Conservation (phyloP, 306 rosid genomes). For the Quillaja saponaria region DNA sequence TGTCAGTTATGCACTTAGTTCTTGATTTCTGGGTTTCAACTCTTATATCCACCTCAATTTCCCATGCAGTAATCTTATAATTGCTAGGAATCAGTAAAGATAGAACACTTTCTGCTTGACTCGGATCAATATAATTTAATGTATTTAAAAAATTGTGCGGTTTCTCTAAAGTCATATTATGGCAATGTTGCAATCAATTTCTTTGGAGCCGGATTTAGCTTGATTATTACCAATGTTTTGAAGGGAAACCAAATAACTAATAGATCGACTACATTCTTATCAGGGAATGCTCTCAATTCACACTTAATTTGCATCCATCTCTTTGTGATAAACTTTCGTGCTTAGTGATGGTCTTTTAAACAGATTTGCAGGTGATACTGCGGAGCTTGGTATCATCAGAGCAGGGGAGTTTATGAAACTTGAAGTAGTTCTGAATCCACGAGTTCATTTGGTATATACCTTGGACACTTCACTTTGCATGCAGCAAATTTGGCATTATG, state of each 20-base stretch:
- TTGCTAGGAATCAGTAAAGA: constrained; percentile 1
- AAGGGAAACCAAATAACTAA: too few species aligned
- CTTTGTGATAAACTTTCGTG: too few species aligned
- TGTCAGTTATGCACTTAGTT: constrained; percentile 9
- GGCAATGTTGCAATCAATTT: constrained; percentile 16
- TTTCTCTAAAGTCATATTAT: constrained; percentile 3
- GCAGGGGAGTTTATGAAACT: constrained; percentile 65
- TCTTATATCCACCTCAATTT: too few species aligned
- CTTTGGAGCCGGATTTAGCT: too few species aligned
- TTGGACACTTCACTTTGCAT: too few species aligned
- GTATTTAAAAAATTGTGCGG: constrained; percentile 15
- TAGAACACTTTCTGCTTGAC: constrained; percentile 6
- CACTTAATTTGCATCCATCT: too few species aligned
- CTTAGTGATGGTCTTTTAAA: too few species aligned
- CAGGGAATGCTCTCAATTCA: too few species aligned
- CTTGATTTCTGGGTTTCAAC: constrained; percentile 5
- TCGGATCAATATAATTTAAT: constrained; percentile 1
- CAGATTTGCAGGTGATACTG: constrained; percentile 95
- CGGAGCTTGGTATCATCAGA: constrained; percentile 87
- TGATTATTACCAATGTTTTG: too few species aligned
- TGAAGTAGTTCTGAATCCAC: constrained; percentile 67
- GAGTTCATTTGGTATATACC: constrained; percentile 96
- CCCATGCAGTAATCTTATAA: constrained; percentile 1
- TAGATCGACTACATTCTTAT: too few species aligned
- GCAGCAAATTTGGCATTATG: too few species aligned